Percentiles rank a stretch among this genome's conserved stretches.
Conservation (phyloP, 2,329 filamentous ascomycete species). For the Ophiocordyceps robertsii region DNA sequence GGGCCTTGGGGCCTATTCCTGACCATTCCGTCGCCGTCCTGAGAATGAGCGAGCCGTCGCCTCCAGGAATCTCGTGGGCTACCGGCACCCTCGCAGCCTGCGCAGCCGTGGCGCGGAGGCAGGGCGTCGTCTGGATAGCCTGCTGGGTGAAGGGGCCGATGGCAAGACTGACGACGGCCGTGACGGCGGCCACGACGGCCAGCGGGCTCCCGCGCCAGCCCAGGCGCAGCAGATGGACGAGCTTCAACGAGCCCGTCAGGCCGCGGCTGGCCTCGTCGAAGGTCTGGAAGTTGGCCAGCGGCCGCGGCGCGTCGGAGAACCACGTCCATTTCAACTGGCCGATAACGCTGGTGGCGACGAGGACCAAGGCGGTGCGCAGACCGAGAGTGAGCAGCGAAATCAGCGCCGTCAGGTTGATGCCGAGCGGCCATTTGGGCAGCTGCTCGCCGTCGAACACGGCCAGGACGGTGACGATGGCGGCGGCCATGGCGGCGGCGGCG, state of each 20-base stretch:
- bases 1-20: neutral
- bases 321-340: conserved; percentile 19
- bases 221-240: conserved; percentile 6
- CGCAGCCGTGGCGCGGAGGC: neutral
- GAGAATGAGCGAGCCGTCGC: neutral
- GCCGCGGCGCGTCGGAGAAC: conserved; percentile 13
- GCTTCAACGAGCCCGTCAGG: conserved; percentile 11
- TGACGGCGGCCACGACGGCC: neutral
- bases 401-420: neutral
- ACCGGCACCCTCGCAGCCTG: neutral
- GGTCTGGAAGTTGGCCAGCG: conserved; percentile 14
- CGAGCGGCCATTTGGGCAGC: neutral
- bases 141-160: conserved; percentile 1
- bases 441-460: no score
- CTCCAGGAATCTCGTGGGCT: neutral
- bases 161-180: neutral
- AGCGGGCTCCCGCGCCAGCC: neutral
- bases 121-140: neutral
- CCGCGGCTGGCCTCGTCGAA: conserved; percentile 18
- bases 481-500: neutral
- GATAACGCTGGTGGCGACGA: conserved; percentile 15
- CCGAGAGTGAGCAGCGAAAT: neutral
- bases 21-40: no score
- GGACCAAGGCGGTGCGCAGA: conserved; percentile 11
- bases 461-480: neutral